Base-by-base conservation (phyloP, 768 basidiomycete genomes). In the Crucibulum laeve region DNA sequence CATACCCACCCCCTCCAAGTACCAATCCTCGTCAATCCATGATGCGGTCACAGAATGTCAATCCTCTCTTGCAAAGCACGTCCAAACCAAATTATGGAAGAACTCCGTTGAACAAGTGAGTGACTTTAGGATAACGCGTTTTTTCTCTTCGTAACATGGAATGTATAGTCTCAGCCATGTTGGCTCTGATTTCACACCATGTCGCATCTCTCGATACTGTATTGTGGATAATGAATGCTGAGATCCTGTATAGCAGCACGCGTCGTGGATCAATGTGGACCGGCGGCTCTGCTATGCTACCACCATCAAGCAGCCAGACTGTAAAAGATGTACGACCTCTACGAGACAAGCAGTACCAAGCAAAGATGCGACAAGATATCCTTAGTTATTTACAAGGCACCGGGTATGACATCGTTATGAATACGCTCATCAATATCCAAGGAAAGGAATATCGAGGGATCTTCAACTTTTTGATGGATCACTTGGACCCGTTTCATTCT, bases 391-490 rank as follows among this genome's bases (percentile, higher is more conserved):
- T 95, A 15, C 76, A 80, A 52, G 61, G 63, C 22, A 71, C 73
- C n/a, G 79, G 78, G 4, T 84, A 80, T 47, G 82, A 85, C 11
- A 79, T 91, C 21, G 70, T 77, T 3, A 74, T 80, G 59, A 75
- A 82, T 43, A 80, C 80, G 2, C 68, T 96, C 3, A 68, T 74
- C 36, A 87, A 82, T 37, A 91, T 94, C 36, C 88, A 90, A 3
- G 82, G 81, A 14, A 89, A 90, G 51, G 91, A 94, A 49, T 97
- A 90, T 56, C 80, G 89, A 22, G 68, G 76, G 1, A 87, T 97
- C 32, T 92, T 96, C 58, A 79, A 87, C 42, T 84, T 84, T 47
- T 74, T 98, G 11, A 71, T 92, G 23, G 58, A 66, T 13, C 73
- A 73, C 19, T 67, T 93, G 10, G 93, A 97, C 57, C 82, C 87